phyloP scores from a whole-genome alignment of 106 monocot species.

The Apostasia ramifera region DNA sequence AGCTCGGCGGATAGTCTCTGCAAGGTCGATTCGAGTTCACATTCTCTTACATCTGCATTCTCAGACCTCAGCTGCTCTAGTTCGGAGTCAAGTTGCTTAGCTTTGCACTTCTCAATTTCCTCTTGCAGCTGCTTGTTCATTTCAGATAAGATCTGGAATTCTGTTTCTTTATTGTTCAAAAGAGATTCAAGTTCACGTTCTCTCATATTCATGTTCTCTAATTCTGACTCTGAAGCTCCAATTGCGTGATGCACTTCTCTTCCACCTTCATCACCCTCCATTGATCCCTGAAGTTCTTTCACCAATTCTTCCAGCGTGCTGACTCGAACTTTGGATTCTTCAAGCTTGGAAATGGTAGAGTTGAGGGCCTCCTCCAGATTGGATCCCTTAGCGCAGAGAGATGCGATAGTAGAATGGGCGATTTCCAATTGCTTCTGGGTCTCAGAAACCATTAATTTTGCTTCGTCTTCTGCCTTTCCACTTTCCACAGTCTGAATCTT shows the following conservation, averaged over 20 bases:
- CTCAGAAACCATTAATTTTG: slow-evolving; percentile 29
- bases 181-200: slow-evolving; percentile 13
- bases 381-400: slow-evolving; percentile 37
- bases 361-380: slow-evolving; percentile 49
- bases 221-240: slow-evolving; percentile 1
- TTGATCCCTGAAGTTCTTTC: slow-evolving; percentile 17
- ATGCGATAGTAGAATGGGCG: slow-evolving; percentile 45
- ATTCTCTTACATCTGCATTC: slow-evolving; percentile 16
- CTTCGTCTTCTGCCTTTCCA: slow-evolving; percentile 42
- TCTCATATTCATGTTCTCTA: slow-evolving; percentile 23
- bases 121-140: no score
- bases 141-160: no score
- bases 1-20: slow-evolving; percentile 23
- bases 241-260: not conserved
- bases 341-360: slow-evolving; percentile 36
- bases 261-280: not conserved
- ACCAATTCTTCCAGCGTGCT: slow-evolving; percentile 35
- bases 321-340: slow-evolving; percentile 46
- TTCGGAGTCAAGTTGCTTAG: slow-evolving; percentile 2
- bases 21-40: slow-evolving; percentile 16
- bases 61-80: slow-evolving; percentile 31
- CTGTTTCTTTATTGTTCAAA: no score
- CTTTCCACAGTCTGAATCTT: slow-evolving; percentile 28
- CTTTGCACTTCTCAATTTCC: no score
- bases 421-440: slow-evolving; percentile 56